Conservation (phyloP, 2,329 filamentous ascomycete species). For the Colletotrichum lindemuthianum region DNA sequence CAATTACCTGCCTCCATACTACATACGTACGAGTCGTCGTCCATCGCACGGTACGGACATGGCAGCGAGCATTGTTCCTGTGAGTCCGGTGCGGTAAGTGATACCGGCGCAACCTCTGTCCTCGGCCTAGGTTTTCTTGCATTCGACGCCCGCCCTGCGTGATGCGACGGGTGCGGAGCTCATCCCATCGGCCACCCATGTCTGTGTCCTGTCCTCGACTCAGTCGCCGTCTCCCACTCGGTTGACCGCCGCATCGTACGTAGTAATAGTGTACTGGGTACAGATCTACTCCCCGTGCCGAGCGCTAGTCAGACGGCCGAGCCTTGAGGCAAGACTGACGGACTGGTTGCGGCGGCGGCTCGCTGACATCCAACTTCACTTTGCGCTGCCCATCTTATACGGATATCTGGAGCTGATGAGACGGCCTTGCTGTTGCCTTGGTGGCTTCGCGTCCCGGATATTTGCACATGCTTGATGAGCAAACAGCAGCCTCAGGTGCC, state of each 20-base stretch:
- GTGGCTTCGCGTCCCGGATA: too few species aligned
- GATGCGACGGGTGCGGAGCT: slow-evolving; percentile 1
- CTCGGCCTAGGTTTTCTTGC: slow-evolving; percentile 3
- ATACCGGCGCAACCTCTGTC: not conserved
- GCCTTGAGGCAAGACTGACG: not conserved
- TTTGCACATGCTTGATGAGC: not conserved
- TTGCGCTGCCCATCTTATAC: too few species aligned
- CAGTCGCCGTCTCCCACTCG: not conserved
- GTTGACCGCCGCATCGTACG: slow-evolving; percentile 16
- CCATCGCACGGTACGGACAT: too few species aligned
- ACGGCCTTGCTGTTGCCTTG: too few species aligned
- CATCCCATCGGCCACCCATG: slow-evolving; percentile 10
- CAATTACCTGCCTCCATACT: too few species aligned
- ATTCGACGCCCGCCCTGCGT: slow-evolving; percentile 5
- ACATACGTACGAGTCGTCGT: too few species aligned
- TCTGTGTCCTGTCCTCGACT: slow-evolving; percentile 4
- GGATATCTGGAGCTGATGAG: too few species aligned
- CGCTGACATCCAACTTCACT: not conserved
- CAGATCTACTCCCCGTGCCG: not conserved
- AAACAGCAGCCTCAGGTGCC: not conserved
- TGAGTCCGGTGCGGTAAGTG: not conserved
- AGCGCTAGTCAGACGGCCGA: too few species aligned
- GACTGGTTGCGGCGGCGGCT: slow-evolving; percentile 10
- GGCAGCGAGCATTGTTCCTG: not conserved
- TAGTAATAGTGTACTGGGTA: not conserved